Percentiles rank a stretch among this genome's conserved stretches.
These are phyloP conservation scores for Ramaria sp. DNA, from an alignment of 768 basidiomycete genomes.

Conservation along the genomic window DNA sequence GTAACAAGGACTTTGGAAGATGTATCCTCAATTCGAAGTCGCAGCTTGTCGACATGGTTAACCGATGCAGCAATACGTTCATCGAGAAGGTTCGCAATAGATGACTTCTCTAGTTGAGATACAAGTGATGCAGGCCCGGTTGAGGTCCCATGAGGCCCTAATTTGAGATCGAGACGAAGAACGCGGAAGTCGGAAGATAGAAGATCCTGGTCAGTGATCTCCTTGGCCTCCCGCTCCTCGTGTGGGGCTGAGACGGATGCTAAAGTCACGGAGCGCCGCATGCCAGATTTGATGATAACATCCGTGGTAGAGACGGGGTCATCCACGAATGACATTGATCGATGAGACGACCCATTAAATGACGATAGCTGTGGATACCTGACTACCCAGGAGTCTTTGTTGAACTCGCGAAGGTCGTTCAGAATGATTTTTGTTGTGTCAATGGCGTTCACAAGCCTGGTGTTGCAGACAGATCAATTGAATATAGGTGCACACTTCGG, in stretches of 20 bases:
- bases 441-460: slow-evolving; percentile 66
- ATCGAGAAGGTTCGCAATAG: slow-evolving; percentile 85
- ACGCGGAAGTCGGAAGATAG: slow-evolving; percentile 64
- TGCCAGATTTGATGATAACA: slow-evolving; percentile 46
- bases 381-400: slow-evolving; percentile 79
- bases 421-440: slow-evolving; percentile 61
- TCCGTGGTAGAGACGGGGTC: slow-evolving; percentile 61
- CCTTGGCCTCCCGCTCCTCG: slow-evolving; percentile 27
- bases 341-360: slow-evolving; percentile 35
- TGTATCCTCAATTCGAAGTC: slow-evolving; percentile 78
- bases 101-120: slow-evolving; percentile 83
- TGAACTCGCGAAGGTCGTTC: slow-evolving; percentile 64
- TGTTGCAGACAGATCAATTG: slow-evolving; percentile 1
- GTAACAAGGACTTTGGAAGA: slow-evolving; percentile 96
- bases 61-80: slow-evolving; percentile 68
- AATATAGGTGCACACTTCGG: background rate
- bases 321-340: slow-evolving; percentile 78
- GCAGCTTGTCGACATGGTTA: slow-evolving; percentile 75
- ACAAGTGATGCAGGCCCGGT: slow-evolving; percentile 61
- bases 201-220: slow-evolving; percentile 18
- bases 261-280: slow-evolving; percentile 48
- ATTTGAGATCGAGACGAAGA: slow-evolving; percentile 85
- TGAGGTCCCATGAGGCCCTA: slow-evolving; percentile 61
- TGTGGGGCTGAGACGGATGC: slow-evolving; percentile 20
- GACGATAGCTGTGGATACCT: slow-evolving; percentile 66